These are phyloP conservation scores for Chrysochromulina tobinii DNA, from an alignment of 78 protist species.

Conservation along the genomic window DNA sequence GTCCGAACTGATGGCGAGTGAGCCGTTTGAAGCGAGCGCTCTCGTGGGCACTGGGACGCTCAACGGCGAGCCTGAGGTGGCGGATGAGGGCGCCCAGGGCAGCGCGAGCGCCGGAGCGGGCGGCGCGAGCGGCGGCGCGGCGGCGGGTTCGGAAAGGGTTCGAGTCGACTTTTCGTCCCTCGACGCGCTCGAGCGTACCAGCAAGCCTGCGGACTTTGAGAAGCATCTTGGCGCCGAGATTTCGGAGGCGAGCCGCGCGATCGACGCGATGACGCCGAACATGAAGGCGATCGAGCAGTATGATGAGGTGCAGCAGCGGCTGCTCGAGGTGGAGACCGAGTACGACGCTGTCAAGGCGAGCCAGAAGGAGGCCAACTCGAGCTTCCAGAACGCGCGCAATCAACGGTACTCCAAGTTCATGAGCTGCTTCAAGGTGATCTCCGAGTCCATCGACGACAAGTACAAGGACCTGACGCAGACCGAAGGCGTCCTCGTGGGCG, in stretches of 20 bases:
- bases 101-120: background rate
- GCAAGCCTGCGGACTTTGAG: background rate
- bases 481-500: background rate
- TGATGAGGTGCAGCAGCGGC: constrained; percentile 26
- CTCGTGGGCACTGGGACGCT: background rate
- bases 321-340: constrained; percentile 5
- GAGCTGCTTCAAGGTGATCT: constrained; percentile 61
- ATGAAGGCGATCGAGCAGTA: constrained; percentile 62
- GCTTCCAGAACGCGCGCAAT: no score
- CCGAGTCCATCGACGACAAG: constrained; percentile 53
- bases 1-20: no score
- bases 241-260: no score
- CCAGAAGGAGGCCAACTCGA: constrained; percentile 1
- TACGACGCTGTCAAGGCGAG: constrained; percentile 1
- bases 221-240: background rate
- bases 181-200: background rate
- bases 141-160: background rate
- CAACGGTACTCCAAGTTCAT: constrained; percentile 34
- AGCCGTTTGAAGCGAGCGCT: no score
- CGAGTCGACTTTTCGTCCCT: background rate
- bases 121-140: background rate
- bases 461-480: constrained; percentile 80
- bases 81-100: background rate
- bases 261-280: constrained; percentile 67
- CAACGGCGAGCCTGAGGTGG: background rate